Conservation (phyloP, 352 stramenopile species). For the Pythium sp. region DNA sequence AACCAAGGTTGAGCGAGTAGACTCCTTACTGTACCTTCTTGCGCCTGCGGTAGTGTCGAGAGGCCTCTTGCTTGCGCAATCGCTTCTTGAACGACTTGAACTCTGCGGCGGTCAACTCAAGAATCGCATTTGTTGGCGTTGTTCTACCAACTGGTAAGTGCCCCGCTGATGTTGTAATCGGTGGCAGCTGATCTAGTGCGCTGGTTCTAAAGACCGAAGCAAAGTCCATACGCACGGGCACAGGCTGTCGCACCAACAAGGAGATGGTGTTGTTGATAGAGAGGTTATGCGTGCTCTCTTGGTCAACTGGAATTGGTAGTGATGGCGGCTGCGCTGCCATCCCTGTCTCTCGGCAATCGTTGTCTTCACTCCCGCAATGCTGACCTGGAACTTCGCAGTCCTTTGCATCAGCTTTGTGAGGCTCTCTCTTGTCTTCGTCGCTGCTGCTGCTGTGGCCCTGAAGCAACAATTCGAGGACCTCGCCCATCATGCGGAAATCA, state of each 20-base stretch:
- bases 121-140: background rate
- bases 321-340: background rate
- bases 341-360: background rate
- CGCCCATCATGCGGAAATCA: background rate
- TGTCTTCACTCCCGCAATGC: background rate
- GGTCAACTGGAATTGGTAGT: background rate
- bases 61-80: slow-evolving; percentile 1
- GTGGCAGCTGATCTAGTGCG: background rate
- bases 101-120: slow-evolving; percentile 1
- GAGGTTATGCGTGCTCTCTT: background rate
- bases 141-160: too few relatives aligned
- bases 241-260: background rate
- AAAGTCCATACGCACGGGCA: background rate
- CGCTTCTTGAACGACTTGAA: slow-evolving; percentile 6
- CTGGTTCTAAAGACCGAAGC: background rate
- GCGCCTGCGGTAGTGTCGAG: background rate
- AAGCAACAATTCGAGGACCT: slow-evolving; percentile 2
- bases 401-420: background rate
- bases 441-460: background rate
- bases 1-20: too few relatives aligned
- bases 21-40: slow-evolving; percentile 1
- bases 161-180: background rate
- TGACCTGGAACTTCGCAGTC: too few relatives aligned
- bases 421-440: slow-evolving; percentile 7
- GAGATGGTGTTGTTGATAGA: background rate